phyloP scores from a whole-genome alignment of 345 rosid genomes.

The Noccaea caerulescens region DNA sequence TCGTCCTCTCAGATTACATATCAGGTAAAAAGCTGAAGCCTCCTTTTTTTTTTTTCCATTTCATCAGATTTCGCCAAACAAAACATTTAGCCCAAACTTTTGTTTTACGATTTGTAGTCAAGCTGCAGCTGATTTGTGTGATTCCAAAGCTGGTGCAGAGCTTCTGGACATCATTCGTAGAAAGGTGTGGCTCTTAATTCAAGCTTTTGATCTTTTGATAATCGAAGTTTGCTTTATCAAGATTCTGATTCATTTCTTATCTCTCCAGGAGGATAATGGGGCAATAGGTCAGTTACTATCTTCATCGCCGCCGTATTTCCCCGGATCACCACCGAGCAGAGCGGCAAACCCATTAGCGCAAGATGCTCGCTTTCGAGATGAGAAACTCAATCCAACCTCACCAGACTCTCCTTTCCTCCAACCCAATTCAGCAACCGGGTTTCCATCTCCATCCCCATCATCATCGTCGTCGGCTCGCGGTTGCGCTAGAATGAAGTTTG shows the following conservation, averaged over 20 bases:
- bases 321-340: conserved; percentile 92
- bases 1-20: conserved; percentile 61
- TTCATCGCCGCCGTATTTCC: conserved; percentile 71
- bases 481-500: conserved; percentile 73
- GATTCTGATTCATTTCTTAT: not conserved
- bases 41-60: conserved; percentile 14
- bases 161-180: conserved; percentile 80
- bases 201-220: not conserved
- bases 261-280: conserved; percentile 64
- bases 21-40: conserved; percentile 51
- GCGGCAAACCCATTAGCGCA: conserved; percentile 77
- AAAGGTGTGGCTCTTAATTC: conserved; percentile 53
- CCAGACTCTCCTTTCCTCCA: conserved; percentile 44
- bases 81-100: not conserved
- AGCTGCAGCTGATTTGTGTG: conserved; percentile 60
- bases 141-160: conserved; percentile 69
- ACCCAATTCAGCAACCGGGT: conserved; percentile 34
- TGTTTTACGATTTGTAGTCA: conserved; percentile 46
- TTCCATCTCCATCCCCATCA: conserved; percentile 54
- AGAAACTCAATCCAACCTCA: conserved; percentile 50
- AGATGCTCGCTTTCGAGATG: conserved; percentile 85
- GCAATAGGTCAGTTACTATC: conserved; percentile 50
- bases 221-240: too few species aligned
- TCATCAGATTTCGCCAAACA: not conserved
- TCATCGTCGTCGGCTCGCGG: conserved; percentile 64